Conservation (phyloP, 495 filamentous ascomycete species). For the Evernia prunastri region DNA sequence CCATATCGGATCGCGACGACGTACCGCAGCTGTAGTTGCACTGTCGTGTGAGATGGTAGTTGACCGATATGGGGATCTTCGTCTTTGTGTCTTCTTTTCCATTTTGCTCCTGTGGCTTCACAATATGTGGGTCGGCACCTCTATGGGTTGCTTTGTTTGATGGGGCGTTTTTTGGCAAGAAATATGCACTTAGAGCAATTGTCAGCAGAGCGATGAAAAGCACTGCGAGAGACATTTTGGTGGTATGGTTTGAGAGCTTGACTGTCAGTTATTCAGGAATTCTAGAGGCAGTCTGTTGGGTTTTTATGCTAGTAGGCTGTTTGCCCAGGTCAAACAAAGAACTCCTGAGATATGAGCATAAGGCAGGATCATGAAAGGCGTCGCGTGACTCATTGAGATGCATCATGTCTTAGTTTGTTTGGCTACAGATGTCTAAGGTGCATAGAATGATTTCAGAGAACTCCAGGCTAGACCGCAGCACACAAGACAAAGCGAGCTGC, state of each 20-base stretch:
- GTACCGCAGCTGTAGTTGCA: conserved; percentile 44
- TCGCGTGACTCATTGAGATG: background rate
- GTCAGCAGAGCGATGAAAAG: conserved; percentile 13
- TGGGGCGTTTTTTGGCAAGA: background rate
- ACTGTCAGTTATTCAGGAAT: background rate
- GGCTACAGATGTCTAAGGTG: background rate
- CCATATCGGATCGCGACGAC: background rate
- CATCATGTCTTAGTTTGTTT: background rate
- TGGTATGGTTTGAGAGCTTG: background rate
- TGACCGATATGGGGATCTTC: conserved; percentile 38
- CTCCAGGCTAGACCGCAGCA: background rate
- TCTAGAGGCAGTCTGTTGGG: background rate
- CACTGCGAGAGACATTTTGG: conserved; percentile 13
- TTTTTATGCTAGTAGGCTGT: background rate
- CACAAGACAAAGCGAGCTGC: background rate
- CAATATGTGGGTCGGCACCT: background rate
- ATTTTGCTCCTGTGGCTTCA: background rate
- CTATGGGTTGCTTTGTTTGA: background rate
- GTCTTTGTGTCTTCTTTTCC: background rate
- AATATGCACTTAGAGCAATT: conserved; percentile 14
- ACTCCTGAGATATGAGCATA: background rate
- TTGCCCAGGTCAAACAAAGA: background rate
- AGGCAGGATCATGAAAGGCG: background rate
- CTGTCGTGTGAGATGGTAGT: conserved; percentile 44
- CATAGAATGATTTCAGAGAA: background rate